Percentiles rank a stretch among this genome's conserved stretches.
Conservation (phyloP, 1,284 basidiomycete species). For the Ceratobasidium sp. region DNA sequence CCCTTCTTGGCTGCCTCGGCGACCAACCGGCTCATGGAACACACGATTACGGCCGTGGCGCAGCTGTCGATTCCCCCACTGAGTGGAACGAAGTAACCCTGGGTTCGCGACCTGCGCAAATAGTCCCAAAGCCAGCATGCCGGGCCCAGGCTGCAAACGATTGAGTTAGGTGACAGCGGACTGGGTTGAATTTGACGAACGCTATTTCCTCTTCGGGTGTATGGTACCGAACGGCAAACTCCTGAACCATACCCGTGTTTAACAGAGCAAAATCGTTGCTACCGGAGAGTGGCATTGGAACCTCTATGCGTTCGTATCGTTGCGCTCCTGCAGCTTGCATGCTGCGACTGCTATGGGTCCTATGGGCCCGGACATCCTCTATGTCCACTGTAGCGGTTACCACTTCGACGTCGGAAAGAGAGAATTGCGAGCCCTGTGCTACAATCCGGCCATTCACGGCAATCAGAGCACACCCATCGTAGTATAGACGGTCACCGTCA, state of each 20-base stretch:
- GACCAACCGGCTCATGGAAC: slow-evolving; percentile 94
- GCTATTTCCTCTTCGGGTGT: slow-evolving; percentile 96
- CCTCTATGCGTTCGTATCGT: slow-evolving; percentile 77
- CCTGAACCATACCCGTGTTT: slow-evolving; percentile 55
- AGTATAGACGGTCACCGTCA: slow-evolving; percentile 96
- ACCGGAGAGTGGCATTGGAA: slow-evolving; percentile 76
- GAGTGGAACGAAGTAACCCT: slow-evolving; percentile 95
- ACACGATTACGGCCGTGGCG: slow-evolving; percentile 93
- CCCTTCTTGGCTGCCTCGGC: slow-evolving; percentile 72
- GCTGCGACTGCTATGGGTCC: slow-evolving; percentile 79
- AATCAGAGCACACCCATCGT: slow-evolving; percentile 96
- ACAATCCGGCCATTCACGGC: slow-evolving; percentile 91
- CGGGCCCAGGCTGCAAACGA: slow-evolving; percentile 76
- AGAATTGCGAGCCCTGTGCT: slow-evolving; percentile 96
- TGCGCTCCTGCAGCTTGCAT: slow-evolving; percentile 86
- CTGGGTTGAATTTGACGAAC: slow-evolving; percentile 57
- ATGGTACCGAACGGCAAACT: slow-evolving; percentile 76
- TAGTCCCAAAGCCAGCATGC: slow-evolving; percentile 99
- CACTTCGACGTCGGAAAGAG: slow-evolving; percentile 93
- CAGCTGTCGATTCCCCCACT: slow-evolving; percentile 99
- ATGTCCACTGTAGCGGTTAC: slow-evolving; percentile 95
- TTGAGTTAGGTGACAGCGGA: slow-evolving; percentile 1
- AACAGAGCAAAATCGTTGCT: slow-evolving; percentile 71
- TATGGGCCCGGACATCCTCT: slow-evolving; percentile 89
- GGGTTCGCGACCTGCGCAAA: slow-evolving; percentile 87